Evolutionary conservation across 495 filamentous ascomycete genomes (phyloP), one percentile per base, ranked within the genome.

Genomic region (Xylaria scruposa): DNA sequence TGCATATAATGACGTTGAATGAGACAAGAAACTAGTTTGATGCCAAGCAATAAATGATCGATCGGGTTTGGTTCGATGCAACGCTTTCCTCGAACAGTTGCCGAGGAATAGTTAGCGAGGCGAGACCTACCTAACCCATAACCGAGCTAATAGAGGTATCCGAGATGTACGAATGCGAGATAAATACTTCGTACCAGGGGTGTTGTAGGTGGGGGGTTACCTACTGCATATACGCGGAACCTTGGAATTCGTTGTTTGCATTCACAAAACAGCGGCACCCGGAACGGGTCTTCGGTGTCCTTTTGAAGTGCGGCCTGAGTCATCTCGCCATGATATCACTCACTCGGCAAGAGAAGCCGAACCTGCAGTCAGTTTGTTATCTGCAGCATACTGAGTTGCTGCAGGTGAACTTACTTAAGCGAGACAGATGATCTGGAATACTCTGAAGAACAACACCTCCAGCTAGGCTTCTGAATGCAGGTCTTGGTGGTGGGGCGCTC

Each of bases 101-200:
- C 38, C 38, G 38, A 42, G 38, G 38, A 42, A 2, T 40, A 36
- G 33, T 36, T 36, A 36, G 33, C 33, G 33, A 36, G 33, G 33
- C 33, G 4, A 36, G 6, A 8, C 5, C 29, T 31, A 54, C 51
- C 24, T 26, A 54, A 54, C 51, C 51, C 51, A 29, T 54, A 13
- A 29, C 51, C 51, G 21, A 54, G 9, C 9, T 12, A 4, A 15
- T 0, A 24, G n/a, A n/a, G n/a, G 9, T 10, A 54, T 54, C 24
- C 51, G 51, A 54, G 51, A 54, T 56, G 53, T 56, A 56, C 53
- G 53, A 31, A 56, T 31, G 29, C 53, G 53, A 56, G 26, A 56
- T 46, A 46, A 44, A 4, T 46, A 46, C 13, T 15, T 15, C 4
- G 13, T 46, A 46, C 42, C 13, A 44, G 42, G 42, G 29, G 29